Evolutionary conservation across 2,329 filamentous ascomycete species (phyloP).

Genomic region (Sclerotinia glacialis): DNA sequence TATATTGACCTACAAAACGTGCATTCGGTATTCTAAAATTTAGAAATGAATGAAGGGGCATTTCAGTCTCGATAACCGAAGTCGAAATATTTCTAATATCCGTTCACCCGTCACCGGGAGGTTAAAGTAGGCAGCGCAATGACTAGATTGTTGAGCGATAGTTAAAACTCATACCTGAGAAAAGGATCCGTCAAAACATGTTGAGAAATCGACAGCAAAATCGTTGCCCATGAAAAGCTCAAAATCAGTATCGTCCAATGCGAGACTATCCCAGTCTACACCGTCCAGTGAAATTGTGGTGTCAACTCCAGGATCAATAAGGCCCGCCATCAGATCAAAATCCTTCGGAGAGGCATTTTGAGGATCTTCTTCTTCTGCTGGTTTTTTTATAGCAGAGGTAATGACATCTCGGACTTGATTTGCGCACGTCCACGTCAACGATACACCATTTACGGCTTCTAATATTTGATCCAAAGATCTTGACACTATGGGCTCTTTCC

Average conservation of each 20-base stretch:
- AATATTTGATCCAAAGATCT: slow-evolving; percentile 49
- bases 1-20: background rate
- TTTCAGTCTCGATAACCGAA: background rate
- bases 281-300: slow-evolving; percentile 6
- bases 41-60: background rate
- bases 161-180: background rate
- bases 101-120: background rate
- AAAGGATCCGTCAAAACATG: slow-evolving; percentile 8
- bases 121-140: background rate
- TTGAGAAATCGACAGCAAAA: slow-evolving; percentile 14
- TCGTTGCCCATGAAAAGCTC: slow-evolving; percentile 23
- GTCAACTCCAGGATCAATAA: slow-evolving; percentile 15
- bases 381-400: slow-evolving; percentile 26
- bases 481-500: slow-evolving; percentile 48
- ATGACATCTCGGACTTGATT: slow-evolving; percentile 44
- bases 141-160: background rate
- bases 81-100: background rate
- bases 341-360: slow-evolving; percentile 25
- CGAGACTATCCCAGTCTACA: slow-evolving; percentile 23
- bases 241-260: slow-evolving; percentile 21
- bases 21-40: background rate
- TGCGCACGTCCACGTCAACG: slow-evolving; percentile 49
- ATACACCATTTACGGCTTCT: slow-evolving; percentile 51
- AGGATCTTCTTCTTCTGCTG: background rate
- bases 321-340: slow-evolving; percentile 29